Evolutionary conservation across 495 filamentous ascomycete genomes (phyloP).

Genomic region (Penicillium bialowiezense): DNA sequence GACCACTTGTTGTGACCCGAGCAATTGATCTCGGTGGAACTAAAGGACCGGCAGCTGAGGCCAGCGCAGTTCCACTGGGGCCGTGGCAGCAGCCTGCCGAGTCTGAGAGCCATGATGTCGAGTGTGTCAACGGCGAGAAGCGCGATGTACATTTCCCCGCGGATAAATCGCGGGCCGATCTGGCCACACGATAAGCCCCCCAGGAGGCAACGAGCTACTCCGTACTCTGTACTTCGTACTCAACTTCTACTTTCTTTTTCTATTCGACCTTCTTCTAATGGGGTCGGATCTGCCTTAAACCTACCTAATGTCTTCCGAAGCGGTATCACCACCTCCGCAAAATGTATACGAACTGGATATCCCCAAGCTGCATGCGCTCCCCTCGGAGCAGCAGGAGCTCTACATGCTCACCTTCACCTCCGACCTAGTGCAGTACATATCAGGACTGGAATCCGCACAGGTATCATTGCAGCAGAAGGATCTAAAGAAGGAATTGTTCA

Average conservation of each 20-base stretch:
- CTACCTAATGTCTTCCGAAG: slow-evolving; percentile 41
- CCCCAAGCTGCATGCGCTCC: slow-evolving; percentile 80
- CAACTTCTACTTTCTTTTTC: background rate
- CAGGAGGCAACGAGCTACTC: slow-evolving; percentile 2
- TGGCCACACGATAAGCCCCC: slow-evolving; percentile 32
- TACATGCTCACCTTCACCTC: slow-evolving; percentile 88
- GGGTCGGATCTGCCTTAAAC: slow-evolving; percentile 18
- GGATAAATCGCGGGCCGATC: slow-evolving; percentile 23
- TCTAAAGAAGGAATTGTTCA: slow-evolving; percentile 85
- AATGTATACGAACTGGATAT: slow-evolving; percentile 71
- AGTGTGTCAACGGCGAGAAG: background rate
- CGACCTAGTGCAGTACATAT: slow-evolving; percentile 77
- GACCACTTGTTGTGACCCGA: slow-evolving; percentile 92
- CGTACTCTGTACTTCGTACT: background rate
- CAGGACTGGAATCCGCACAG: slow-evolving; percentile 67
- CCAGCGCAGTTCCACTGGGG: background rate
- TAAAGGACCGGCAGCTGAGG: slow-evolving; percentile 43
- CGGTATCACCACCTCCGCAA: slow-evolving; percentile 27
- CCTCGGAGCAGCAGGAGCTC: slow-evolving; percentile 93
- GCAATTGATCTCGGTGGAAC: slow-evolving; percentile 41
- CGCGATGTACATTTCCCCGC: slow-evolving; percentile 15
- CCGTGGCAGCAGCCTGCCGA: slow-evolving; percentile 14
- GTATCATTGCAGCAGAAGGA: slow-evolving; percentile 84
- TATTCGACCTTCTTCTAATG: slow-evolving; percentile 21
- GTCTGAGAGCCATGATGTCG: slow-evolving; percentile 15